A percentile compares a stretch with the other conserved stretches of the same genome.
Evolutionary conservation across 306 rosid species (phyloP).

Genomic region (Hippophae tibetana): DNA sequence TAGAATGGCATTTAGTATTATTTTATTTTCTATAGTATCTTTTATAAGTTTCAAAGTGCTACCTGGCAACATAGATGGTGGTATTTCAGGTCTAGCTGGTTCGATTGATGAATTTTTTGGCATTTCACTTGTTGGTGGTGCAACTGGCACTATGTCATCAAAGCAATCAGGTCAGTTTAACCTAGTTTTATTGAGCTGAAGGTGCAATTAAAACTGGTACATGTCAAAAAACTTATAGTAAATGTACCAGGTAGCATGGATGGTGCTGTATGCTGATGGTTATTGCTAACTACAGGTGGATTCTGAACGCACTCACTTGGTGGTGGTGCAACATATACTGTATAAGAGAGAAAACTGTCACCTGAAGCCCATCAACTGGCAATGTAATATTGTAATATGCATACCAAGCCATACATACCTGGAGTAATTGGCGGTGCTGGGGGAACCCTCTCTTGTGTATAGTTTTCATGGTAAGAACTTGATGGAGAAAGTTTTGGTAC

Average conservation of each 20-base stretch:
- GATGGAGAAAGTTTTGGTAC: constrained; percentile 45
- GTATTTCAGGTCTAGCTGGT: constrained; percentile 31
- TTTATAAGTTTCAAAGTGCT: constrained; percentile 6
- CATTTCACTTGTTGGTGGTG: constrained; percentile 32
- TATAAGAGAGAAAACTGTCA: constrained; percentile 13
- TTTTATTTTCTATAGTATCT: neutral
- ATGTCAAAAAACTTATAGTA: neutral
- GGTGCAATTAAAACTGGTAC: too few species aligned
- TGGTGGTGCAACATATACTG: constrained; percentile 32
- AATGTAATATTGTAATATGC: constrained; percentile 14
- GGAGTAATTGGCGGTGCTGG: constrained; percentile 36
- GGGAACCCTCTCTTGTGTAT: constrained; percentile 36
- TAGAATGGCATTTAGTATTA: neutral
- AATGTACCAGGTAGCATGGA: constrained; percentile 25
- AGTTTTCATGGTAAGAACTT: constrained; percentile 28
- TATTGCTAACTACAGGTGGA: constrained; percentile 17
- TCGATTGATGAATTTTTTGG: constrained; percentile 39
- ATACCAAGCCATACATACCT: constrained; percentile 30
- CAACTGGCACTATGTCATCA: constrained; percentile 29
- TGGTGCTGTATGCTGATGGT: constrained; percentile 23
- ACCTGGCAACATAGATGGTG: constrained; percentile 51
- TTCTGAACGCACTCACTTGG: constrained; percentile 18
- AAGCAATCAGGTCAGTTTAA: constrained; percentile 17
- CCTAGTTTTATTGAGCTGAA: neutral
- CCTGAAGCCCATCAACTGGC: constrained; percentile 9